Evolutionary conservation across 2,329 filamentous ascomycete genomes (phyloP), one percentile per base, ranked within the genome.

Genomic region (Grosmannia huntii): DNA sequence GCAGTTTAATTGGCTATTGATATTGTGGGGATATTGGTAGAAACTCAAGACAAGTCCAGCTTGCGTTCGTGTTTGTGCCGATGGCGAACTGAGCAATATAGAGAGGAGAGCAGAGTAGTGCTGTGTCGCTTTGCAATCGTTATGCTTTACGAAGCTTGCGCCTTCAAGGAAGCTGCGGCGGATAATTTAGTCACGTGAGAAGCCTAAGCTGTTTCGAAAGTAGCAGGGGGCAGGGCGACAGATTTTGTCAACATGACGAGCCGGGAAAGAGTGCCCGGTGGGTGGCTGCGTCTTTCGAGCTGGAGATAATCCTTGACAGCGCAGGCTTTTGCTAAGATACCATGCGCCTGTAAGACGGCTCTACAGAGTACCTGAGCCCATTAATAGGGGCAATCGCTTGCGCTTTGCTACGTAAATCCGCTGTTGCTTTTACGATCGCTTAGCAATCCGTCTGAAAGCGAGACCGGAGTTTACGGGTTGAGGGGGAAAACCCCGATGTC

Each of bases 1-100:
- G 56, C 54, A 58, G 61, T 62, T 62, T 57, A 27, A 61, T 60
- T 61, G 61, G 61, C 38, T 27, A 10, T 21, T n/a, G 25, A 48
- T 16, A 14, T 16, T 41, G 53, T 33, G 27, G 27, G 31, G 53
- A 53, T 1, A 21, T 44, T 19, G 14, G 16, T 41, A 41, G 16
- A 44, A n/a, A 44, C 21, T n/a, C 41, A 9, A 19, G 16, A n/a
- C 19, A 44, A 44, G 16, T n/a, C 19, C 41, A n/a, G 38, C 41
- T 44, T 44, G 41, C 31, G 41, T 44, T 19, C 11, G 41, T 2
- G 16, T 44, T 44, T 44, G 41, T 44, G 41, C 41, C 6, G 19
- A n/a, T 44, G 41, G 19, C 21, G 19, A 44, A 9, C 19, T 19
- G 5, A 1, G 16, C 6, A 44, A 4, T 19, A n/a, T 44, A 44